phyloP scores from a whole-genome alignment of 2,329 filamentous ascomycete species.

The Cucurbitaria berberidis region DNA sequence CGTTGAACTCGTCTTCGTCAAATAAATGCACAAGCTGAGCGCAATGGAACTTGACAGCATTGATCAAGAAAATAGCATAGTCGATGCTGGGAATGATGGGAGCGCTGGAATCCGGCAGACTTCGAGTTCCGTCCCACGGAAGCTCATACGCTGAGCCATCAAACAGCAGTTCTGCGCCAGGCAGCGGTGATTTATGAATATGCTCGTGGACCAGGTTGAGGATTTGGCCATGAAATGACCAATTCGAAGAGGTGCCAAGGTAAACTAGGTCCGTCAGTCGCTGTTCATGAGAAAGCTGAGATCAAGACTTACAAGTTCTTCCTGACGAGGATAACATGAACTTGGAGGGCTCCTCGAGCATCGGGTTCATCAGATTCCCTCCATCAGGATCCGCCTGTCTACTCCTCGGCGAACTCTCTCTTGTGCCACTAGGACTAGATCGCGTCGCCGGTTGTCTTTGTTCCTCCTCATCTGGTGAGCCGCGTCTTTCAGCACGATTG shows the following conservation, averaged over 20 bases:
- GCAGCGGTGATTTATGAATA: constrained; percentile 52
- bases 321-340: constrained; percentile 36
- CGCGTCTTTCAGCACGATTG: constrained; percentile 2
- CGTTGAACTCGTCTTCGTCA: constrained; percentile 60
- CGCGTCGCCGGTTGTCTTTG: constrained; percentile 6
- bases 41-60: constrained; percentile 63
- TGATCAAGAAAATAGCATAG: constrained; percentile 60
- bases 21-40: constrained; percentile 62
- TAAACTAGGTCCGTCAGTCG: constrained; percentile 50
- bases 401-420: constrained; percentile 27
- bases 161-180: constrained; percentile 55
- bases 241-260: constrained; percentile 63
- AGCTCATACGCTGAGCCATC: constrained; percentile 61
- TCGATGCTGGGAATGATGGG: constrained; percentile 58
- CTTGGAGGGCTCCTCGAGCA: constrained; percentile 32
- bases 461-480: constrained; percentile 13
- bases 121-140: constrained; percentile 56
- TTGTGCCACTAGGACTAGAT: constrained; percentile 22
- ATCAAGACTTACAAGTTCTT: constrained; percentile 18
- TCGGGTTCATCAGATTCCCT: constrained; percentile 32
- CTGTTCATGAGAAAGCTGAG: not conserved
- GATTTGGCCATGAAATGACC: constrained; percentile 60
- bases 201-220: constrained; percentile 58
- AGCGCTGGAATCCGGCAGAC: constrained; percentile 36
- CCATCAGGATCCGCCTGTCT: constrained; percentile 22